Conservation (phyloP, 164 flowering plant genomes). For the Vitis cinerea region DNA sequence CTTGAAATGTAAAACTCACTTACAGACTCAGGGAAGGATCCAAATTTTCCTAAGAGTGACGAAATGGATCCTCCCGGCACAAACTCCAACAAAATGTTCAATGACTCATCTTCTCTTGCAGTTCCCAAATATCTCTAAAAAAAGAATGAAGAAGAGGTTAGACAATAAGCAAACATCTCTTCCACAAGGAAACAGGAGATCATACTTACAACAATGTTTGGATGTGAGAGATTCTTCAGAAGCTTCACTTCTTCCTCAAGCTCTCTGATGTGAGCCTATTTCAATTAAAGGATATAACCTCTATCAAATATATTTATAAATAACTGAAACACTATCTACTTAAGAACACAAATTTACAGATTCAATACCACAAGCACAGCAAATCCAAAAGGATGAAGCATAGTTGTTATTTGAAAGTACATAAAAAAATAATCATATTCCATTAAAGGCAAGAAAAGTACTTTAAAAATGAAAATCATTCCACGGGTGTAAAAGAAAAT, state of each 20-base stretch:
- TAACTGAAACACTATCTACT: no score
- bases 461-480: no score
- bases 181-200: background rate
- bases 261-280: conserved; percentile 79
- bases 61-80: conserved; percentile 98
- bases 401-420: no score
- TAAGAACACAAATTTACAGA: background rate
- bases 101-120: conserved; percentile 78
- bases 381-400: background rate
- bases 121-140: conserved; percentile 93
- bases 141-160: conserved; percentile 13
- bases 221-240: conserved; percentile 83
- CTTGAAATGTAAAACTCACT: conserved; percentile 25
- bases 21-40: conserved; percentile 95
- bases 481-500: no score
- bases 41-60: conserved; percentile 93
- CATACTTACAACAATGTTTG: conserved; percentile 86
- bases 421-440: no score
- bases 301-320: no score
- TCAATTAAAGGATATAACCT: no score
- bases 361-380: conserved; percentile 1
- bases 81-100: conserved; percentile 90
- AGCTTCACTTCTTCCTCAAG: conserved; percentile 98
- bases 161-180: conserved; percentile 1
- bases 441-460: no score